Evolutionary conservation across 805 yeast genomes (phyloP), one percentile per base, ranked within the genome.

Genomic region (Saccharomycopsis sp.): DNA sequence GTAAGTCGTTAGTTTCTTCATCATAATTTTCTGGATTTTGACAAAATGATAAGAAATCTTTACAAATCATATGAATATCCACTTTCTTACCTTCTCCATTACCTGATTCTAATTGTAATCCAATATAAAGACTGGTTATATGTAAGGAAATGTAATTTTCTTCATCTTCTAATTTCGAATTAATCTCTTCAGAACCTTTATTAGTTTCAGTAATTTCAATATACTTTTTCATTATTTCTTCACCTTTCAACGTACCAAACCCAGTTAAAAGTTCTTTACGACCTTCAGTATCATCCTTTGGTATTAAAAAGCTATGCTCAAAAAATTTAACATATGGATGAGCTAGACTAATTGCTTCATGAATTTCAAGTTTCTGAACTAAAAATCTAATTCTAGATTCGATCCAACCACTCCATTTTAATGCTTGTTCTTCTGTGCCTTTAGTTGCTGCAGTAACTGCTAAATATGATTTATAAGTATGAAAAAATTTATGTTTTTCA

Each of bases 391-490:
- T 58, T 59, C 81, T 85, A 51, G 94, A 78, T 59, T 92, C 97
- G 9, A 92, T 89, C 64, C 89, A 66, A 8, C 98, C 97, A 49
- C 85, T 76, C 94, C 95, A 92, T 51, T 81, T 82, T 42, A 79
- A 61, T 53, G 89, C 96, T 41, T 87, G 87, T 55, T 87, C 97
- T 42, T 74, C 72, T 1, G 72, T 62, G 5, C 80, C 82, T 46
- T 65, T 69, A 0, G 96, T 81, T 2, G 83, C 76, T 0, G 87
- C 89, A 41, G 83, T 76, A 2, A 89, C 68, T 25, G 92, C 81
- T 40, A 92, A 60, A 56, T 92, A 92, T 59, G 85, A 85, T 57
- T 86, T 89, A 62, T 92, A 89, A 46, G 70, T 71, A 56, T 66
- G 72, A 62, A 92, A 92, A 55, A 86, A 92, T 34, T 76, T 75